Evolutionary conservation across 2,329 filamentous ascomycete genomes (phyloP), one percentile per base, ranked within the genome.

Genomic region (Tolypocladium cylindrosporum): DNA sequence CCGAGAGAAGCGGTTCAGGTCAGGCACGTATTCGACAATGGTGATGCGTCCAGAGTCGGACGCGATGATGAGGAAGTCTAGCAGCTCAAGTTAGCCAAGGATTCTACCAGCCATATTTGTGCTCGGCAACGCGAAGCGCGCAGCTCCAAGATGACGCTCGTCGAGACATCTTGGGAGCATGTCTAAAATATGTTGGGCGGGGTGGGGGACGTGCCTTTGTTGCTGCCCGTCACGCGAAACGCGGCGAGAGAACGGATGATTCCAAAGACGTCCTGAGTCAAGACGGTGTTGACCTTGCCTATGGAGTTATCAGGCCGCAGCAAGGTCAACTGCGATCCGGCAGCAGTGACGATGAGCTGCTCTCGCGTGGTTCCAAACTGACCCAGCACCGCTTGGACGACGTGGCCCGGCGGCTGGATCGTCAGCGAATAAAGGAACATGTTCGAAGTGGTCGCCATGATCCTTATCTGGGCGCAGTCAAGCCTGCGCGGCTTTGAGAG

Each of bases 381-480:
- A 66, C 94, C 95, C 60, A 96, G 82, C 64, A 97, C 88, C 63
- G 94, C 92, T 75, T 96, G 89, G 55, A 88, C 91, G 68, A 96
- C 86, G 60, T 91, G 89, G 64, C 91, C 92, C 40, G 94, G 90
- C 66, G 90, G 88, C 76, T 97, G 91, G 69, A 99, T 87, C 66
- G 94, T 97, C 78, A 99, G 82, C 69, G 91, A 94, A 79, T 99
- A 99, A 78, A 99, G 87, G 74, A 97, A 97, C 91, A 97, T 96
- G 73, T 93, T 93, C 64, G 92, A 97, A 61, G 93, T 97, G 72
- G 92, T 96, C 79, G 94, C 93, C 94, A 97, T 97, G 71, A 71
- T 81, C 70, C 68, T 74, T 69, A 24, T 69, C 68, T 73, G 69
- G 70, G 74, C 76, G 76, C 77, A 77, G 76, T 71, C 69, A 65